Evolutionary conservation across 345 rosid genomes (phyloP).

Genomic region (Dipteronia dyeriana): DNA sequence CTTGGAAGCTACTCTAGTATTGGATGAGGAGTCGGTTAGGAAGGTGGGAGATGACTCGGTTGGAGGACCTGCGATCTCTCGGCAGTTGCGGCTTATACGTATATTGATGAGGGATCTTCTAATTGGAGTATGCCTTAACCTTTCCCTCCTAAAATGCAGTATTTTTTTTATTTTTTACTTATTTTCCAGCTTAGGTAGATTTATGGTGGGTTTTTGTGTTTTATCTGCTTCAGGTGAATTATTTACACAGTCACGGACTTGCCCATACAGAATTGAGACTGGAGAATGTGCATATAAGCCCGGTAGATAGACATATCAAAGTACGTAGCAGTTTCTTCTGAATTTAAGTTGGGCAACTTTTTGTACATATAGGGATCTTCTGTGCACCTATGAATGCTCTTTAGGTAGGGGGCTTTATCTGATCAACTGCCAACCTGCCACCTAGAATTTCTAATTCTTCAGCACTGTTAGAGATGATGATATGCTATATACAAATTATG

Average conservation of each 20-base stretch:
- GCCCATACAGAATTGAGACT: conserved; percentile 96
- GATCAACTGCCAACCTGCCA: neutral
- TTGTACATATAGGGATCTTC: neutral
- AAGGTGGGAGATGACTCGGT: conserved; percentile 90
- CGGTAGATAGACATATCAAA: conserved; percentile 93
- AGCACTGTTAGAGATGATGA: neutral
- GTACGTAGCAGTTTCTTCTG: conserved; percentile 32
- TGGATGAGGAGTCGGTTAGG: conserved; percentile 88
- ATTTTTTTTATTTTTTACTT: neutral
- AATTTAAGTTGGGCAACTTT: neutral
- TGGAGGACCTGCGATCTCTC: conserved; percentile 96
- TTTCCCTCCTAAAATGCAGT: neutral
- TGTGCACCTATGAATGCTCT: neutral
- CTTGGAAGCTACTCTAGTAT: conserved; percentile 85
- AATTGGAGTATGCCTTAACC: conserved; percentile 71
- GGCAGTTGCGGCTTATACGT: conserved; percentile 79
- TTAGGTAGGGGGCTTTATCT: neutral
- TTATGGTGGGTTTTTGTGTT: conserved; percentile 19
- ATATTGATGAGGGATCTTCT: conserved; percentile 86
- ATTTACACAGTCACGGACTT: conserved; percentile 97
- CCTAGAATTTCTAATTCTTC: neutral
- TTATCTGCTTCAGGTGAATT: conserved; percentile 67
- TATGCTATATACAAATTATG: neutral
- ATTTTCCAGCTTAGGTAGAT: neutral
- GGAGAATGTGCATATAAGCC: conserved; percentile 95